Conservation (phyloP, 768 basidiomycete genomes). For the Mycena galopus region DNA sequence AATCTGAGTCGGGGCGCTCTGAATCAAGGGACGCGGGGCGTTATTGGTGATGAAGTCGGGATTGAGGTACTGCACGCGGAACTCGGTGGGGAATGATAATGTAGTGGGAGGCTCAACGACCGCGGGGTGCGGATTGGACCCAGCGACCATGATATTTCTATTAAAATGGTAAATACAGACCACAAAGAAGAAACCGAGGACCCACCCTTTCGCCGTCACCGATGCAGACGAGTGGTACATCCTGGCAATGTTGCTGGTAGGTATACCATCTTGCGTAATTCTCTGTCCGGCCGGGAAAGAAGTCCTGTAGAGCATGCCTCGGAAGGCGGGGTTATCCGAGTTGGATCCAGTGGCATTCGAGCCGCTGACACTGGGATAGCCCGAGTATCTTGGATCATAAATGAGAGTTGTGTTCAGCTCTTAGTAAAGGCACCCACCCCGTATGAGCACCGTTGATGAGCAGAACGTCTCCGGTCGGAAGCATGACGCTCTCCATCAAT, state of each 20-base stretch:
- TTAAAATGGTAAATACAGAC: constrained; percentile 31
- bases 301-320: constrained; percentile 49
- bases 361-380: constrained; percentile 55
- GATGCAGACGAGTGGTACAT: constrained; percentile 73
- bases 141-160: constrained; percentile 65
- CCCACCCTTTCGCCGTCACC: constrained; percentile 59
- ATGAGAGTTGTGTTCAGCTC: constrained; percentile 38
- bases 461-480: constrained; percentile 68
- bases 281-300: constrained; percentile 63
- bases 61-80: constrained; percentile 49
- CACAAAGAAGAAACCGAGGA: background rate
- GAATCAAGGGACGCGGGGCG: constrained; percentile 38
- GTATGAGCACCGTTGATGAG: constrained; percentile 58
- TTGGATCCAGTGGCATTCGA: constrained; percentile 47
- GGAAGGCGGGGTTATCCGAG: constrained; percentile 24
- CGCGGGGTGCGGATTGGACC: constrained; percentile 68
- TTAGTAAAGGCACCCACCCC: constrained; percentile 42
- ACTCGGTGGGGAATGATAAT: constrained; percentile 40
- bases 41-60: constrained; percentile 48
- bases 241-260: constrained; percentile 60
- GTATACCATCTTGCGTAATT: constrained; percentile 61
- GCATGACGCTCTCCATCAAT: constrained; percentile 70
- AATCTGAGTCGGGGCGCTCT: constrained; percentile 44
- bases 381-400: constrained; percentile 64
- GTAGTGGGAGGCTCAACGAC: constrained; percentile 45